Conservation (phyloP, 1,284 basidiomycete genomes). For the Naganishia cerealis region DNA sequence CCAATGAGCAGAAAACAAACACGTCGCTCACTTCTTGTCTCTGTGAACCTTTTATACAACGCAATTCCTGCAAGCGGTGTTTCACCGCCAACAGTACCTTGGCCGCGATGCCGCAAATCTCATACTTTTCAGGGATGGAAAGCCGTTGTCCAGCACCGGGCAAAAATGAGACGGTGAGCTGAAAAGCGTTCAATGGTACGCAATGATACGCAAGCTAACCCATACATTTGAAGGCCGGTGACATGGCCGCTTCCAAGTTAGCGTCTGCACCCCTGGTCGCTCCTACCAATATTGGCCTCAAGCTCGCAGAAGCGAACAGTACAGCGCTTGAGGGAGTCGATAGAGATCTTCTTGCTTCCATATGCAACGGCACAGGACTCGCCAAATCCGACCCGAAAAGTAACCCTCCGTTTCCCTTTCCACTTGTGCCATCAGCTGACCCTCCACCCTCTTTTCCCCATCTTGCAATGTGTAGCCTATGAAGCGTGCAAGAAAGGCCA, state of each 20-base stretch:
- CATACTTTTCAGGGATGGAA: neutral
- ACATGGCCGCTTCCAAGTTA: too few species aligned
- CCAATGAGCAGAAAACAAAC: neutral
- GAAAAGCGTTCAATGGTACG: neutral
- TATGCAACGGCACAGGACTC: slow-evolving; percentile 20
- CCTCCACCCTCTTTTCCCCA: neutral
- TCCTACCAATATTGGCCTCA: neutral
- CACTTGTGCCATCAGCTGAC: neutral
- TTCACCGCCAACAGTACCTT: slow-evolving; percentile 3
- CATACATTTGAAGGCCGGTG: neutral
- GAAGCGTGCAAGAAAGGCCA: slow-evolving; percentile 16
- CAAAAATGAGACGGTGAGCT: neutral
- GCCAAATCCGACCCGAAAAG: neutral
- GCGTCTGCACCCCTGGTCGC: too few species aligned
- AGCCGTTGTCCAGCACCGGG: slow-evolving; percentile 3
- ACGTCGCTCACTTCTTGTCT: slow-evolving; percentile 3
- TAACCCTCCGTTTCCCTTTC: neutral
- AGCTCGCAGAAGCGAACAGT: neutral
- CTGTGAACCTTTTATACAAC: slow-evolving; percentile 16
- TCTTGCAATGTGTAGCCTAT: neutral
- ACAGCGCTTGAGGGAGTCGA: slow-evolving; percentile 2
- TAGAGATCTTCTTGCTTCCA: neutral
- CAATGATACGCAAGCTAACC: neutral
- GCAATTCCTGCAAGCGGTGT: slow-evolving; percentile 13
- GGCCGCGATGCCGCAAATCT: neutral